Conservation (phyloP, 2,329 filamentous ascomycete species). For the Trichoderma asperellum region DNA sequence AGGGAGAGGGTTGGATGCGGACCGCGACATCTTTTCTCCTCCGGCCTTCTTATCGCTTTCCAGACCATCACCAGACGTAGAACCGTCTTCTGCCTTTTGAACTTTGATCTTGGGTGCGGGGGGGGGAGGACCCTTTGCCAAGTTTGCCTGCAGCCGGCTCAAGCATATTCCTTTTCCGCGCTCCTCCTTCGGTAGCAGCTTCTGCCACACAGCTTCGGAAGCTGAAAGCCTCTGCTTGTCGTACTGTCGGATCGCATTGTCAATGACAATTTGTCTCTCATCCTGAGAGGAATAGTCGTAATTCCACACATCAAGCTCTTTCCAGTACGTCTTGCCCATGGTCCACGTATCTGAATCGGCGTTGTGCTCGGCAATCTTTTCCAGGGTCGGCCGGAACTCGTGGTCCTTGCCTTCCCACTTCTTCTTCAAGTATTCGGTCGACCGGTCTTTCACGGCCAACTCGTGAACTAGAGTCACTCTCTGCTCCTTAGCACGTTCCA, state of each 20-base stretch:
- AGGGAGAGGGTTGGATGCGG: slow-evolving; percentile 55
- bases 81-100: slow-evolving; percentile 55
- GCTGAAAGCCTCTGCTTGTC: slow-evolving; percentile 62
- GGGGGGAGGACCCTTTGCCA: slow-evolving; percentile 56
- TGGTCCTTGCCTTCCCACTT: slow-evolving; percentile 56
- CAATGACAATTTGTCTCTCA: slow-evolving; percentile 62
- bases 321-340: slow-evolving; percentile 62
- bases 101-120: slow-evolving; percentile 53
- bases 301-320: slow-evolving; percentile 66
- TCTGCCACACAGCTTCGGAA: slow-evolving; percentile 64
- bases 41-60: slow-evolving; percentile 41
- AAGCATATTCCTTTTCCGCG: slow-evolving; percentile 62
- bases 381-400: slow-evolving; percentile 59
- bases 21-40: slow-evolving; percentile 53
- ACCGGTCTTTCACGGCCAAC: slow-evolving; percentile 58
- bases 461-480: slow-evolving; percentile 62
- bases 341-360: slow-evolving; percentile 55
- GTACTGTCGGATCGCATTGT: slow-evolving; percentile 63
- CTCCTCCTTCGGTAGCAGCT: slow-evolving; percentile 60
- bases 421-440: slow-evolving; percentile 53
- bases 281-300: slow-evolving; percentile 59
- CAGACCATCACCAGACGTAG: slow-evolving; percentile 46
- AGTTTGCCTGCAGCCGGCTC: slow-evolving; percentile 63
- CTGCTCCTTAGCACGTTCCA: slow-evolving; percentile 59
- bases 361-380: slow-evolving; percentile 62